Evolutionary conservation across 2,329 filamentous ascomycete species (phyloP).

Genomic region (Tolypocladium album): DNA sequence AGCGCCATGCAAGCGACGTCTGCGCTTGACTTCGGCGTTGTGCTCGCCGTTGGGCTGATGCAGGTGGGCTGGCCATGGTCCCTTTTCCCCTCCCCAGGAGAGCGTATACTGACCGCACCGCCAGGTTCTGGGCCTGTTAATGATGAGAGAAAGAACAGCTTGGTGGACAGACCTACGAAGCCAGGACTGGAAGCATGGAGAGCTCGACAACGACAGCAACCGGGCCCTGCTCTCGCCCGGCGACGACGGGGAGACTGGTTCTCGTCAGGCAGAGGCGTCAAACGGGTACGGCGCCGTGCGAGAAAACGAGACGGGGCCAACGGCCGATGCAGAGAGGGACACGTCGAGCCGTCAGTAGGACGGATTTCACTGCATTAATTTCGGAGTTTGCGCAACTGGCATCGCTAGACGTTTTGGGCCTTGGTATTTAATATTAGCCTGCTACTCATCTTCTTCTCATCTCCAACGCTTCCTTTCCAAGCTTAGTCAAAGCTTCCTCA

Average conservation of each 20-base stretch:
- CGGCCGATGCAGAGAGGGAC: background rate
- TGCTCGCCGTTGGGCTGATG: conserved; percentile 39
- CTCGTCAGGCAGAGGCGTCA: background rate
- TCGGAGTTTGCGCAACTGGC: background rate
- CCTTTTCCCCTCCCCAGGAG: background rate
- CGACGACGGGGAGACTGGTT: conserved; percentile 15
- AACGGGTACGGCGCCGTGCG: conserved; percentile 1
- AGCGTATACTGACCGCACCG: background rate
- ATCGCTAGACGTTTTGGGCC: background rate
- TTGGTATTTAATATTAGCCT: background rate
- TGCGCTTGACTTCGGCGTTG: conserved; percentile 43
- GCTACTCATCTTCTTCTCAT: conserved; percentile 12
- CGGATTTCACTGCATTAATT: background rate
- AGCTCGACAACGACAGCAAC: conserved; percentile 7
- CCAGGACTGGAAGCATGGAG: conserved; percentile 5
- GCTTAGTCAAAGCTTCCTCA: conserved; percentile 46
- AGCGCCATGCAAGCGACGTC: conserved; percentile 40
- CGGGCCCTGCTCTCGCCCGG: conserved; percentile 17
- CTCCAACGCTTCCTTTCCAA: conserved; percentile 48
- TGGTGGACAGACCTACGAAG: conserved; percentile 20
- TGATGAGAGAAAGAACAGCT: conserved; percentile 15
- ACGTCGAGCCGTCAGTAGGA: background rate
- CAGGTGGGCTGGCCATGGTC: conserved; percentile 31
- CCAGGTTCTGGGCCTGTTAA: conserved; percentile 19
- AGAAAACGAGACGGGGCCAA: background rate